Conservation (phyloP, 2,329 filamentous ascomycete genomes). For the Aspergillus novoparasiticus region DNA sequence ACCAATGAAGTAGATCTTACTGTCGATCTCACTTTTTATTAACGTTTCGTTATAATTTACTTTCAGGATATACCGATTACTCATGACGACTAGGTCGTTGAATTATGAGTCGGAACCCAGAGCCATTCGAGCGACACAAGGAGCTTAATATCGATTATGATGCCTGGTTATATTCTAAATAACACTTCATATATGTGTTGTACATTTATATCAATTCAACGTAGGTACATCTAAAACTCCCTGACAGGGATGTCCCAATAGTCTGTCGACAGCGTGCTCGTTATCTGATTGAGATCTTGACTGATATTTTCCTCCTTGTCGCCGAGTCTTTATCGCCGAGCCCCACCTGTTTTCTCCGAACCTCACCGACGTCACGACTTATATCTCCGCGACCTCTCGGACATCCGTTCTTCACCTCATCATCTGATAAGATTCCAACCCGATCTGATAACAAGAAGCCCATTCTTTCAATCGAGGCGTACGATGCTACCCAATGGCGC, state of each 20-base stretch:
- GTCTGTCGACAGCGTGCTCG: neutral
- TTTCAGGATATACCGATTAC: no score
- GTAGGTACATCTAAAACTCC: neutral
- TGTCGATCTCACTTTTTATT: no score
- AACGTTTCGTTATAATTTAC: no score
- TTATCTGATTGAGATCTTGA: neutral
- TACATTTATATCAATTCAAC: neutral
- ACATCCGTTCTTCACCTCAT: neutral
- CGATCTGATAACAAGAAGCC: neutral
- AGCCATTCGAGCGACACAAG: neutral
- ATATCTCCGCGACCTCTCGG: neutral
- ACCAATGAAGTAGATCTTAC: no score
- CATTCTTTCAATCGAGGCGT: neutral
- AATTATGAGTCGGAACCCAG: neutral
- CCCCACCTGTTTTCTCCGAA: neutral
- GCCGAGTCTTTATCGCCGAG: neutral
- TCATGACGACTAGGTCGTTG: neutral
- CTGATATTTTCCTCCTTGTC: neutral
- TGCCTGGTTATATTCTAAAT: accelerated
- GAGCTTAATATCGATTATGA: neutral
- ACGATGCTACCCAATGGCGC: neutral
- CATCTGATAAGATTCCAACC: neutral
- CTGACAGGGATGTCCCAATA: neutral
- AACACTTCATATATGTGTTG: accelerated
- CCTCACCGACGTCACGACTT: neutral